Evolutionary conservation across 2,329 filamentous ascomycete species (phyloP).

Genomic region (Ceratocystis albifundus): DNA sequence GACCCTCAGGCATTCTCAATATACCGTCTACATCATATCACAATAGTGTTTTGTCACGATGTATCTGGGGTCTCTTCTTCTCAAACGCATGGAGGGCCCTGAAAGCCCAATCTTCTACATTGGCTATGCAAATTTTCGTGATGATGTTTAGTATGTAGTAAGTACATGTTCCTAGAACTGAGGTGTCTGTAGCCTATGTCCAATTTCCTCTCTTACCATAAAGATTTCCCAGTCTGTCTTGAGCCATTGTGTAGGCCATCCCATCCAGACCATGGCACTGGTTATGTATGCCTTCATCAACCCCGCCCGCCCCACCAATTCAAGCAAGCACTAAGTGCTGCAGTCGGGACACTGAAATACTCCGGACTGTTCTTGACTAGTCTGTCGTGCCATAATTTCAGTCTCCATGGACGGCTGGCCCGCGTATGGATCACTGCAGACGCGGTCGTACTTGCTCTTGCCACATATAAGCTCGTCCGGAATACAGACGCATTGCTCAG

Average conservation of each 20-base stretch:
- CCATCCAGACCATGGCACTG: neutral
- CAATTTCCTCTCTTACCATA: neutral
- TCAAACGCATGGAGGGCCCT: neutral
- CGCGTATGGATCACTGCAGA: conserved; percentile 1
- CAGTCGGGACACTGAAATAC: neutral
- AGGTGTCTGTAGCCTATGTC: neutral
- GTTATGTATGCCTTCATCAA: neutral
- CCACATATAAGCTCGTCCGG: conserved; percentile 15
- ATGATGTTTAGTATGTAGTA: neutral
- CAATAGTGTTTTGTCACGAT: neutral
- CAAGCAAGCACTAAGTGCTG: neutral
- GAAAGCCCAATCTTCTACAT: neutral
- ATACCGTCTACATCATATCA: neutral
- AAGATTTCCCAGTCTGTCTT: neutral
- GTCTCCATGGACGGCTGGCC: neutral
- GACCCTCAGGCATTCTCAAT: neutral
- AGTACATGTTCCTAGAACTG: conserved; percentile 2
- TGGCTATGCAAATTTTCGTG: neutral
- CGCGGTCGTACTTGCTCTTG: conserved; percentile 8
- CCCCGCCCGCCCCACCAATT: neutral
- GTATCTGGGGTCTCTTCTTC: neutral
- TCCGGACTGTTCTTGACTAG: neutral
- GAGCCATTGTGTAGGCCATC: neutral
- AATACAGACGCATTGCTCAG: conserved; percentile 18
- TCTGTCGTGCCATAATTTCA: neutral